Base-by-base conservation (phyloP, 2,329 filamentous ascomycete genomes). In the Phyllosticta capitalensis region DNA sequence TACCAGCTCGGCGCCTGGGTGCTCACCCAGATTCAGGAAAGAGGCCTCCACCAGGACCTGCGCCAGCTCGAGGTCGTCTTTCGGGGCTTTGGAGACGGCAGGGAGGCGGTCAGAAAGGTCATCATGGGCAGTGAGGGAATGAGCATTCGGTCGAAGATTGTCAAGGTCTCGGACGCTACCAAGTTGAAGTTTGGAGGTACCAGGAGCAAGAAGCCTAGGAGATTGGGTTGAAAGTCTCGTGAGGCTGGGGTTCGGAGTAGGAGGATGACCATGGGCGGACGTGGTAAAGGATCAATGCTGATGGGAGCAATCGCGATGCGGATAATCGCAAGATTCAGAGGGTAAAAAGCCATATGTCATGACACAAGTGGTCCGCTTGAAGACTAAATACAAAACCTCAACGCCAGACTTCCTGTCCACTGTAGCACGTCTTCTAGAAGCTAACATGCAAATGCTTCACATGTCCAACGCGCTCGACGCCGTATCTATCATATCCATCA, bases 181-280 rank as follows among this genome's bases (percentile, higher is more conserved):
- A 88, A 88, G 68, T 75, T 97, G 74, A 99, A 99, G 80, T 96
- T 97, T 79, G 94, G 92, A 76, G 95, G 94, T 70, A 90, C 89
- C 48, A 89, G 92, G 75, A 92, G 90, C 78, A 83, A 82, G 73
- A 89, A 86, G 72, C 87, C 86, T 48, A 92, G 92, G 75, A 87
- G 94, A 78, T 76, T 97, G 78, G 83, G 84, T 75, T 87, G 69
- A 64, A 64, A 2, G 9, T 9, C 17, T 17, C 10, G 5, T 30
- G 24, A 9, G n/a, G 30, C 38, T 45, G 38, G 17, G 30, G 10
- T 38, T 10, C 10, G 30, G 30, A 9, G 24, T 4, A 7, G 24
- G 24, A 26, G 4, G 24, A 26, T 7, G 7, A 26, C 7, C 3
- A 26, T n/a, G n/a, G n/a, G n/a, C n/a, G n/a, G 24, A 26, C 24